Base-by-base conservation (phyloP, 352 stramenopile genomes). In the Blastocystis hominis region DNA sequence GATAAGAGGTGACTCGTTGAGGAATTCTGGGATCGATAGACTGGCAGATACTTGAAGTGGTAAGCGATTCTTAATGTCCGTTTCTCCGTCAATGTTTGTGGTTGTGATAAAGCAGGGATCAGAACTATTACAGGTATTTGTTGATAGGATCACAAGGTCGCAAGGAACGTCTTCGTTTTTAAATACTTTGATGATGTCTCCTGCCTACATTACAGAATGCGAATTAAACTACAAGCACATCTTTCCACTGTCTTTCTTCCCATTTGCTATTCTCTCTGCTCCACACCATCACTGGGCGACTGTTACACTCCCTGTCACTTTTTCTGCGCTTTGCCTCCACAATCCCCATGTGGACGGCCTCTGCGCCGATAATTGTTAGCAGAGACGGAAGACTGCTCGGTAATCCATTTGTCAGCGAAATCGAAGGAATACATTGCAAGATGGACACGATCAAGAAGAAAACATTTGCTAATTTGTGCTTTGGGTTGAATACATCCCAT, bases 401-500 rank as follows among this genome's bases (percentile, higher is more conserved):
- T 59, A 87, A 56, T n/a, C 77, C 55, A 24, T 87, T 87, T 30
- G 77, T 87, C 44, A 87, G 36, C 47, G 55, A 77, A 36, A 78
- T 77, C 15, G 66, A 78, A 3, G 77, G 66, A 77, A 87, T 87
- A 34, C 77, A 87, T 47, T 87, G 77, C 6, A 87, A 44, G 55
- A 87, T 77, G 24, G 66, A 78, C 20, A 87, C 66, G 40, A 87
- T 55, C 30, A 87, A 53, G 30, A 87, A 87, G 40, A 87, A 87
- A 50, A 87, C 47, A 15, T 87, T 87, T 5, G 62, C 77, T 13
- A 87, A n/a, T 61, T 87, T 75, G 10, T 36, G 40, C n/a, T 78
- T 87, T 78, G 77, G 77, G n/a, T 87, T 87, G 55, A 87, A 87
- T 13, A 75, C 62, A 87, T 87, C 77, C 77, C 77, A 87, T 38